A percentile compares a stretch with the other conserved stretches of the same genome.
These are phyloP conservation scores for Xylariaceae sp. DNA, from an alignment of 2,329 filamentous ascomycete genomes.

Conservation along the genomic window DNA sequence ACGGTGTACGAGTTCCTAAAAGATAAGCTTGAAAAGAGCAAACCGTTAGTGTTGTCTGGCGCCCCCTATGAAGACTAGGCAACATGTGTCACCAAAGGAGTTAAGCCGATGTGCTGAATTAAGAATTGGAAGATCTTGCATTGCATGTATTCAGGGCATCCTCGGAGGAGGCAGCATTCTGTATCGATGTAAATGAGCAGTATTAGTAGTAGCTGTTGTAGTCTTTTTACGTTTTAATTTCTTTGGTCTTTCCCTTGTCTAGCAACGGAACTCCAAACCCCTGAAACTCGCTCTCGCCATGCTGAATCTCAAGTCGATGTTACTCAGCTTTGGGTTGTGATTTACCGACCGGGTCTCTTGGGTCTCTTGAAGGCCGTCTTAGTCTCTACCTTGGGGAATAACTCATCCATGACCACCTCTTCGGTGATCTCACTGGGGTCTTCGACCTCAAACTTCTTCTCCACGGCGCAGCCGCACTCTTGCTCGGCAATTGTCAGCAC, in stretches of 20 bases:
- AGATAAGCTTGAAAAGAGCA: slow-evolving; percentile 64
- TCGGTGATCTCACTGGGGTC: slow-evolving; percentile 67
- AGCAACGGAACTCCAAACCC: background rate
- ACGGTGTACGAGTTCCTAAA: slow-evolving; percentile 76
- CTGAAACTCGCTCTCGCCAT: background rate
- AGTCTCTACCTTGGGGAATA: slow-evolving; percentile 61
- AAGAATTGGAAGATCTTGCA: slow-evolving; percentile 3
- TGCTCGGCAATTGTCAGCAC: slow-evolving; percentile 61
- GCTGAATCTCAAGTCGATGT: background rate
- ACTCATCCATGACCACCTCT: slow-evolving; percentile 57
- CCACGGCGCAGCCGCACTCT: slow-evolving; percentile 60
- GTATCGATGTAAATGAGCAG: background rate
- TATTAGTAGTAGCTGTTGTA: background rate
- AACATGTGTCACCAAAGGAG: background rate
- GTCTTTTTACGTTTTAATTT: background rate
- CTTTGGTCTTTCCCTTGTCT: background rate
- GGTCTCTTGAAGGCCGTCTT: slow-evolving; percentile 70
- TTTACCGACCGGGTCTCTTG: slow-evolving; percentile 66
- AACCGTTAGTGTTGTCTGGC: slow-evolving; percentile 52
- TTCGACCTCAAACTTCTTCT: slow-evolving; percentile 65
- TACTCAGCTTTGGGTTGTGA: no score
- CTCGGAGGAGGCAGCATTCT: slow-evolving; percentile 9
- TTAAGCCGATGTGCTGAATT: background rate
- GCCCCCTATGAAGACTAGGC: slow-evolving; percentile 62
- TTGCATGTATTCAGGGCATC: slow-evolving; percentile 10